Percentiles rank a stretch among this genome's conserved stretches.
These are phyloP conservation scores for Beauveria australis DNA, from an alignment of 2,329 filamentous ascomycete species.

Conservation along the genomic window DNA sequence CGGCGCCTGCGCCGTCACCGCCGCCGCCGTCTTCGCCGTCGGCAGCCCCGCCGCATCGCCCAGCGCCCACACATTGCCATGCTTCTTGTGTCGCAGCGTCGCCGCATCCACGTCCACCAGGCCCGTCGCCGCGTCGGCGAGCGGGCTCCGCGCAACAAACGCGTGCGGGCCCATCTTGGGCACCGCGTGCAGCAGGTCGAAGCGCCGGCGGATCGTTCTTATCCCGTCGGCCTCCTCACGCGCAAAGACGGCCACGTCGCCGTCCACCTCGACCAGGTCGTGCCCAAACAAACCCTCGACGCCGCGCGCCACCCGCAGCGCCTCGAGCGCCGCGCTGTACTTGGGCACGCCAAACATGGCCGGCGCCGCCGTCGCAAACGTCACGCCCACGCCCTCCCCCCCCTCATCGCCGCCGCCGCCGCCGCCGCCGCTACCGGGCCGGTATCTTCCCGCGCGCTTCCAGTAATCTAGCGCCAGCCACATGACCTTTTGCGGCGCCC, in stretches of 20 bases:
- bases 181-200: constrained; percentile 48
- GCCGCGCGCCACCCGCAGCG: constrained; percentile 42
- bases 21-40: constrained; percentile 48
- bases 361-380: constrained; percentile 47
- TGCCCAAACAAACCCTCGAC: constrained; percentile 53
- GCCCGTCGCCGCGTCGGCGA: constrained; percentile 42
- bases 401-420: constrained; percentile 27
- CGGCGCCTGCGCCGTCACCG: constrained; percentile 42
- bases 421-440: constrained; percentile 27
- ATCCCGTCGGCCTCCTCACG: constrained; percentile 14
- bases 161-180: constrained; percentile 52
- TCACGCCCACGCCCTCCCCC: constrained; percentile 33
- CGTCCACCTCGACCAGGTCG: constrained; percentile 44
- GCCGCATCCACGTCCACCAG: constrained; percentile 49
- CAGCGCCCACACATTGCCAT: constrained; percentile 48
- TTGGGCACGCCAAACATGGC: constrained; percentile 54
- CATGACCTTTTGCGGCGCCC: constrained; percentile 54
- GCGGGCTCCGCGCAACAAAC: constrained; percentile 43
- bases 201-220: constrained; percentile 33
- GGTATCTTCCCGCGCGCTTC: constrained; percentile 45
- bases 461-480: constrained; percentile 54
- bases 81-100: constrained; percentile 46
- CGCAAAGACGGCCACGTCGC: constrained; percentile 44
- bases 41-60: constrained; percentile 53
- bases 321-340: constrained; percentile 46